Base-by-base conservation (phyloP, 2,329 filamentous ascomycete genomes). In the Aspergillus costaricaensis region DNA sequence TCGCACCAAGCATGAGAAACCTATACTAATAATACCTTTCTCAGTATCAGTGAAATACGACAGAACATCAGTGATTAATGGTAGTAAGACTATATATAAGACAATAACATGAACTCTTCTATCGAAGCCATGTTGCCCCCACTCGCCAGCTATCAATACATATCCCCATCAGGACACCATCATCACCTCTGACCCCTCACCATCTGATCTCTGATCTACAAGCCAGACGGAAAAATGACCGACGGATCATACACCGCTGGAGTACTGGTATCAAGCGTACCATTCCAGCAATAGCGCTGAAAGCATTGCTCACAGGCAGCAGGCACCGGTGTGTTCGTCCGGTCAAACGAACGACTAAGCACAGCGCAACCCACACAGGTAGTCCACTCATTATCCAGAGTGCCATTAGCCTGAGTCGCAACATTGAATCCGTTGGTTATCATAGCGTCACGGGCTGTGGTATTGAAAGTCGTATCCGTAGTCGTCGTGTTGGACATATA, bases 321-420 rank as follows among this genome's bases (percentile, higher is more conserved):
- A 0, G 92, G 92, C 0, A 91, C 82, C 0, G 78, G 62, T 0
- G 88, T 88, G 19, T 82, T 80, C 1, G 90, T 92, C 55, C 91
- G 84, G 58, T 85, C 80, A 65, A 93, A 84, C 70, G 87, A 91
- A 62, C 92, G 85, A 58, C 83, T 85, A 15, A 96, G 81, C 47
- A 95, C 86, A 4, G 92, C 93, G 76, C 93, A 97, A 19, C 88
- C 91, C 6, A 96, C 88, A 67, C 93, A 97, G 5, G 86, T 82
- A 0, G 88, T 82, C 93, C 93, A 97, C 60, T 88, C 75, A 2
- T 77, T 67, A 72, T 94, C 88, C 4, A 88, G 72, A 0, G 91
- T 92, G 48, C 83, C 85, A 77, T 96, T 96, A 55, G 86, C 91
- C 79, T 88, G 87, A 0, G 92, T 96, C 2, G 86, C 92, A 9